Conservation (phyloP, 169 alveolate genomes). For the Cardiosporidium cionae region DNA sequence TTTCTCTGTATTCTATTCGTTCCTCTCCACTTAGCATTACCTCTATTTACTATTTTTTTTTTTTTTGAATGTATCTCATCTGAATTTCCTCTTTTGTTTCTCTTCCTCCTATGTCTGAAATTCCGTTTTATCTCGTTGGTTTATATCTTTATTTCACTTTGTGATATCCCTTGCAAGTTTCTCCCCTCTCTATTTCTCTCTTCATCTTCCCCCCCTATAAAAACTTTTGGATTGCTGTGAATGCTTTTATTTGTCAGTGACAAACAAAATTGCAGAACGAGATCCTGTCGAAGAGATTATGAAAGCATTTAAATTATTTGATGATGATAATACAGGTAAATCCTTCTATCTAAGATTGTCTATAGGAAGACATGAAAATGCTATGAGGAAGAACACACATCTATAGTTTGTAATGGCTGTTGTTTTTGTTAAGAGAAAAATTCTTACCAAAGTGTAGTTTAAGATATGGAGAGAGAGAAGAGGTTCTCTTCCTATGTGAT, state of each 20-base stretch:
- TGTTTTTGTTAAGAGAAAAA: too few species aligned
- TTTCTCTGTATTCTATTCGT: too few species aligned
- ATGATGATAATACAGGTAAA: constrained; percentile 83
- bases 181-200: background rate
- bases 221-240: too few species aligned
- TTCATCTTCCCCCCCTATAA: background rate
- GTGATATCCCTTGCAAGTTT: background rate
- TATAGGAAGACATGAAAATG: background rate
- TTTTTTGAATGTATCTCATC: too few species aligned
- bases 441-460: background rate
- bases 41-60: too few species aligned
- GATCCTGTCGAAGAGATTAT: constrained; percentile 93
- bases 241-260: constrained; percentile 55
- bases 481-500: too few species aligned
- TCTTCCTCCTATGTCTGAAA: background rate
- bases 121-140: background rate
- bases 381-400: too few species aligned
- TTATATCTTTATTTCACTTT: background rate
- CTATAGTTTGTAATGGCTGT: too few species aligned
- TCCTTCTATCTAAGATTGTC: too few species aligned
- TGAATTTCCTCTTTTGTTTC: background rate
- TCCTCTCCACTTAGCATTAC: too few species aligned
- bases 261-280: constrained; percentile 74
- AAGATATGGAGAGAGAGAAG: background rate
- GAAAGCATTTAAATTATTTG: constrained; percentile 89